Evolutionary conservation across 2,329 filamentous ascomycete species (phyloP).

Genomic region (Stagonosporopsis rhizophila): DNA sequence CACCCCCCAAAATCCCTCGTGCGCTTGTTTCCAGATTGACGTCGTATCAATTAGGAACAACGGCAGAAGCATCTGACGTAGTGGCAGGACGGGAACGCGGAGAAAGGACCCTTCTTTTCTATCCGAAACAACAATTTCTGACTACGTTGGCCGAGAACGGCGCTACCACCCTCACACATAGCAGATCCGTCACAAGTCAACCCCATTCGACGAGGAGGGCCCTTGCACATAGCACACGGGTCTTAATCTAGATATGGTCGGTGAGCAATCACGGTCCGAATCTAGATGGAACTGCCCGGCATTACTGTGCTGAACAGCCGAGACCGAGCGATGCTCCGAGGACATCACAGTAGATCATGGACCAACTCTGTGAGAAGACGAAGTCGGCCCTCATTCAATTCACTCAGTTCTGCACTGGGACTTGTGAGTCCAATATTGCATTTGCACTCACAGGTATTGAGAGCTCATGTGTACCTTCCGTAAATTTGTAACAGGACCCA

Average conservation of each 20-base stretch:
- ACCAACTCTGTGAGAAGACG: neutral
- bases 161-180: neutral
- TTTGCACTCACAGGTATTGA: too few species aligned
- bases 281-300: neutral
- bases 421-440: too few species aligned
- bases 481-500: neutral
- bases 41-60: conserved; percentile 1
- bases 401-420: too few species aligned
- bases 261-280: neutral
- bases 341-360: neutral
- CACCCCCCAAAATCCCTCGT: neutral
- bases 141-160: conserved; percentile 7
- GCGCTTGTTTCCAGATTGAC: neutral
- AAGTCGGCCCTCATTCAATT: neutral
- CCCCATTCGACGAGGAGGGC: neutral
- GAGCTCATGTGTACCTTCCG: neutral
- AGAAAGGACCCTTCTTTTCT: conserved; percentile 3
- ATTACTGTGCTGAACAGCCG: neutral
- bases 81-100: neutral
- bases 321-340: neutral
- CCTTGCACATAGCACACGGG: neutral
- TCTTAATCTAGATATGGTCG: neutral
- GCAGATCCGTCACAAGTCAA: neutral
- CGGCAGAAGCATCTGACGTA: neutral
- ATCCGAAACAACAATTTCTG: conserved; percentile 10